Percentiles rank a stretch among this genome's conserved stretches.
phyloP scores from a whole-genome alignment of 2,329 filamentous ascomycete species.

The Cercospora sp. region DNA sequence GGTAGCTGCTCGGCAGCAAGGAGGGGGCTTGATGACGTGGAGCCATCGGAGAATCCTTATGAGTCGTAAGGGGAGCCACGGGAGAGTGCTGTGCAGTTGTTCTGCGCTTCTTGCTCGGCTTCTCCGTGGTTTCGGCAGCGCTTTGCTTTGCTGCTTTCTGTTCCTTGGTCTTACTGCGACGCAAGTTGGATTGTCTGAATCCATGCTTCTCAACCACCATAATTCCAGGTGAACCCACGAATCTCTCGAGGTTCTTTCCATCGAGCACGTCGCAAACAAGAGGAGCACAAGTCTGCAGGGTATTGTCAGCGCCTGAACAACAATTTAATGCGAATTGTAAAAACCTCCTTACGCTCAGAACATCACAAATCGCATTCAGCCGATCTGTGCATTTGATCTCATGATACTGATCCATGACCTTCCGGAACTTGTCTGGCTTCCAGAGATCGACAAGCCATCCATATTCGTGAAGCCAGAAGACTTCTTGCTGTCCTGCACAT shows the following conservation, averaged over 20 bases:
- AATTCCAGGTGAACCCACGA: background rate
- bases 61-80: too few relatives aligned
- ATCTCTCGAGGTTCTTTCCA: background rate
- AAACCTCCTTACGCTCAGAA: background rate
- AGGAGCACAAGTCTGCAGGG: background rate
- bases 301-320: background rate
- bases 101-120: background rate
- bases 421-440: background rate
- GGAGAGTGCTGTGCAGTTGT: background rate
- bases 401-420: background rate
- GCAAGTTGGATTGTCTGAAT: background rate
- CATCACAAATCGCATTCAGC: background rate
- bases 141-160: too few relatives aligned
- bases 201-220: background rate
- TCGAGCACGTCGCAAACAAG: background rate
- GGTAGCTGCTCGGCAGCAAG: background rate
- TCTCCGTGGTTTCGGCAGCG: background rate
- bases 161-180: background rate
- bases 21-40: background rate
- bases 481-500: background rate
- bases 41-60: too few relatives aligned
- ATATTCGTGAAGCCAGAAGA: background rate
- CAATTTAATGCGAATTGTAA: background rate
- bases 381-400: background rate
- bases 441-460: background rate